Evolutionary conservation across 1,139 yeast species (phyloP), one percentile per base, ranked within the genome.

Genomic region (Suhomyces coccinellae): DNA sequence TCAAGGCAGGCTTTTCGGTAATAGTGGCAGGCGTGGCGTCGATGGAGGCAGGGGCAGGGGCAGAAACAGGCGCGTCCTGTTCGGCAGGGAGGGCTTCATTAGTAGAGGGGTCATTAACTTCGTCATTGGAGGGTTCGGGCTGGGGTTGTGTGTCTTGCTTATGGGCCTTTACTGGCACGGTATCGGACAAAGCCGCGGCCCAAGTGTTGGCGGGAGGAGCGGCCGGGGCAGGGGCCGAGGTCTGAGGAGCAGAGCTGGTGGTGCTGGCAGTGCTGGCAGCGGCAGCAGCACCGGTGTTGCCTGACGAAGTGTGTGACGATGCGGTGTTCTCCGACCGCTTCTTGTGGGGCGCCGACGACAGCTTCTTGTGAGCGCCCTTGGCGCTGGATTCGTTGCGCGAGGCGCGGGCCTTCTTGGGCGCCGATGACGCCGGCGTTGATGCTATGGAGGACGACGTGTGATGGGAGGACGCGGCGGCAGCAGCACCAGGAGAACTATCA

Each of bases 141-240:
- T 47, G 47, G 43, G 51, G 52, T 41, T 50, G 50, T 28, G 42
- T 40, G 45, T 54, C 54, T 16, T 50, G 45, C 45, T 47, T 54
- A 47, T 51, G 54, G 24, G 46, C 48, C 47, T 58, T 59, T 38
- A 50, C 59, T 34, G 65, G 44, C 12, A 40, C 44, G 17, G 67
- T 66, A 52, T 71, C 73, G 11, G 77, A 62, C 56, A 74, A 73
- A 29, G 80, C 79, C 42, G 79, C 75, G 27, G 80, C 80, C 80
- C 80, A 75, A n/a, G 79, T 71, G 46, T 71, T 69, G 11, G 58
- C 57, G 6, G 58, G 53, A n/a, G 49, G 32, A 5, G 54, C 42
- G 27, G 49, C n/a, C 10, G 52, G 32, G 12, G 52, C 37, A 13
- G 51, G 35, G 12, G 56, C 39, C 44, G 41, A 33, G 40, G 45